phyloP scores from a whole-genome alignment of 257 asterid genomes.

The Perilla frutescens region DNA sequence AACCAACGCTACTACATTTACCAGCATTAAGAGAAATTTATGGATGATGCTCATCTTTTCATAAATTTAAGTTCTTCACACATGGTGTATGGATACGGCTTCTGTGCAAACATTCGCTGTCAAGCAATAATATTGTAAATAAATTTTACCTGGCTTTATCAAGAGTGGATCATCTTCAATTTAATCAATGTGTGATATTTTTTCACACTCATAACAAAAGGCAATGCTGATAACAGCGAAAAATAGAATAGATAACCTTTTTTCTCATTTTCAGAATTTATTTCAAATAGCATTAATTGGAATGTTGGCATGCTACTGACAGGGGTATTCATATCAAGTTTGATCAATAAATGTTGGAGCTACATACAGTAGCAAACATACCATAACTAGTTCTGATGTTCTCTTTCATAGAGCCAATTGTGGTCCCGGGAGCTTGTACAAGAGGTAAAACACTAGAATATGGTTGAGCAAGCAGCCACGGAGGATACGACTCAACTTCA shows the following conservation, averaged over 20 bases:
- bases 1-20: background rate
- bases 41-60: constrained; percentile 4
- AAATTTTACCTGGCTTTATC: background rate
- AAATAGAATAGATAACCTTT: background rate
- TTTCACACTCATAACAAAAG: background rate
- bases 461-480: constrained; percentile 80
- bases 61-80: constrained; percentile 15
- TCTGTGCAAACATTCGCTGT: background rate
- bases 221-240: background rate
- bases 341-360: background rate
- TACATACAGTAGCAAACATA: constrained; percentile 37
- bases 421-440: constrained; percentile 87
- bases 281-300: background rate
- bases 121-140: background rate
- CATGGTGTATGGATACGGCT: background rate
- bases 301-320: constrained; percentile 5
- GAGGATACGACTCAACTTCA: constrained; percentile 75
- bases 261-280: background rate
- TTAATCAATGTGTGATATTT: background rate
- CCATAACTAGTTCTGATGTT: constrained; percentile 60
- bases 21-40: background rate
- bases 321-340: constrained; percentile 2
- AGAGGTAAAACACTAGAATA: constrained; percentile 66
- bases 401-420: constrained; percentile 66
- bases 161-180: background rate